Evolutionary conservation across 352 stramenopile genomes (phyloP), one percentile per base, ranked within the genome.

Genomic region (Pythium phragmiticola): DNA sequence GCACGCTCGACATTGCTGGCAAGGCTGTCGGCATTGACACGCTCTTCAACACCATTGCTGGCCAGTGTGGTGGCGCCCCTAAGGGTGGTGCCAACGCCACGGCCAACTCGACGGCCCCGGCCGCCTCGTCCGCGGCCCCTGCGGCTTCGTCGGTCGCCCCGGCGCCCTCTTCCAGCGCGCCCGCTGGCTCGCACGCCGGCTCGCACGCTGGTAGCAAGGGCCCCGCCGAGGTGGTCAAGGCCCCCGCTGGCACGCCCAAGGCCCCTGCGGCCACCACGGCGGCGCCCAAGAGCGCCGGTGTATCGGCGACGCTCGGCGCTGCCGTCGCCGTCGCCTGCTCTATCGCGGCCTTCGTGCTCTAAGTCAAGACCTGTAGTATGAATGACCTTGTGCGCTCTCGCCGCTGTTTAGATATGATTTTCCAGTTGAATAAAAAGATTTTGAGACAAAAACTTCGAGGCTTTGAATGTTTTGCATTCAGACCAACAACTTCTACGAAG

Each of bases 261-360:
- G 9, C 9, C n/a, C 43, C 57, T 30, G 57, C 34, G 8, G 33
- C 60, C 8, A 60, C 60, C 30, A 53, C 60, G 17, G 42, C 60
- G 33, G 30, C 60, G 13, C 53, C 60, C 34, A 56, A 48, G 50
- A 60, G 49, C 41, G 51, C 60, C n/a, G 59, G 49, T 59, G 59
- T 65, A 23, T 59, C 60, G 39, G 60, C 51, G 42, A 66, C 60
- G 50, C 19, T 66, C 19, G 60, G 60, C 26, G 60, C 60, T n/a
- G 62, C 62, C 28, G 62, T 69, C 9, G 62, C 62, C 36, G 55
- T 69, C 30, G 62, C 62, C 16, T 64, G 48, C 62, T 69, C 54
- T 47, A 54, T 69, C 48, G 62, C 62, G 23, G 55, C 62, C 3
- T 54, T 69, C 39, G 62, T 55, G 36, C 55, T 69, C n/a, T 69